A percentile compares a stretch with the other conserved stretches of the same genome.
Conservation (phyloP, 768 basidiomycete species). For the Mycena olivaceomarginata region DNA sequence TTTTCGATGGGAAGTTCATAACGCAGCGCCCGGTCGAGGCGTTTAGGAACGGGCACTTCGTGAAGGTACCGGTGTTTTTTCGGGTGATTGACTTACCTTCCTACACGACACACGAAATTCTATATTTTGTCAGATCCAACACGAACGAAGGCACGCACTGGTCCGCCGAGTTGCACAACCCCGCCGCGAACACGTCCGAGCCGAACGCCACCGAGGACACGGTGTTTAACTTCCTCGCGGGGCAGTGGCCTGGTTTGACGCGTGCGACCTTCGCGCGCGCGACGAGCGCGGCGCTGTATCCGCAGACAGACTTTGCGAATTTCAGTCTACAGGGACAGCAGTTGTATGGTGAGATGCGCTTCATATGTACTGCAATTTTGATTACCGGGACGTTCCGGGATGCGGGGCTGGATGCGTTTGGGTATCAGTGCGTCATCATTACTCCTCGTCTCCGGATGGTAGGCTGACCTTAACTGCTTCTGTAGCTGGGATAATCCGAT, state of each 20-base stretch:
- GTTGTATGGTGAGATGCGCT: conserved; percentile 1
- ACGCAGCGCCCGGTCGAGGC: conserved; percentile 60
- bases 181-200: conserved; percentile 61
- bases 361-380: background rate
- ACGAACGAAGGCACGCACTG: conserved; percentile 65
- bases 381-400: background rate
- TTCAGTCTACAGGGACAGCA: conserved; percentile 9
- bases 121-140: conserved; percentile 52
- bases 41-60: conserved; percentile 59
- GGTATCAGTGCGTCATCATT: background rate
- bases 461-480: no score
- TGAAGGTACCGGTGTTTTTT: conserved; percentile 63
- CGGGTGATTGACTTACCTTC: conserved; percentile 50
- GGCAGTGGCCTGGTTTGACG: conserved; percentile 59
- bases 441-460: background rate
- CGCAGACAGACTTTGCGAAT: conserved; percentile 22
- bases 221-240: conserved; percentile 63
- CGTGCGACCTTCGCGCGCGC: conserved; percentile 53
- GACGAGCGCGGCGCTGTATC: conserved; percentile 52
- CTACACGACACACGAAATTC: no score
- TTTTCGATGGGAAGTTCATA: conserved; percentile 59
- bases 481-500: conserved; percentile 6
- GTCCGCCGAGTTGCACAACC: conserved; percentile 58
- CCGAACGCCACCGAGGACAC: conserved; percentile 60
- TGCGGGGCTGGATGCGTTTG: background rate